A percentile compares a stretch with the other conserved stretches of the same genome.
These are phyloP conservation scores for Sphaerulina musiva DNA, from an alignment of 2,329 filamentous ascomycete genomes.

Conservation along the genomic window DNA sequence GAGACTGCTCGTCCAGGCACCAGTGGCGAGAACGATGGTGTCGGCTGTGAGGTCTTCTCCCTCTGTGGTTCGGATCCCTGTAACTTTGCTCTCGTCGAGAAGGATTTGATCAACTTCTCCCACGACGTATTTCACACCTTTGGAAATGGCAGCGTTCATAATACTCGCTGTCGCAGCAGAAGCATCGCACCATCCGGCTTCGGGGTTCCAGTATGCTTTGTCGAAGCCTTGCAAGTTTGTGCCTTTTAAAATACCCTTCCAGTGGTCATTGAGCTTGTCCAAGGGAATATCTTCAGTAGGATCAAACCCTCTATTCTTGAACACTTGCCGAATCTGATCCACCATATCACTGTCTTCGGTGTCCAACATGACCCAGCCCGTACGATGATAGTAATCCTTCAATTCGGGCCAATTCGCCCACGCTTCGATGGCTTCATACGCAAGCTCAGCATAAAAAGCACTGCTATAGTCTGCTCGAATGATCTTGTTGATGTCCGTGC, in stretches of 20 bases:
- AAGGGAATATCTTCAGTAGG: conserved; percentile 41
- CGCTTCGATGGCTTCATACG: conserved; percentile 36
- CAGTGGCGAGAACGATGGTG: conserved; percentile 51
- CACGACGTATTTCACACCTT: conserved; percentile 43
- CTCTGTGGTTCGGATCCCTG: conserved; percentile 46
- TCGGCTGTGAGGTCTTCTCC: conserved; percentile 47
- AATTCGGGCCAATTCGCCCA: conserved; percentile 33
- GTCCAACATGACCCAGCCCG: conserved; percentile 54
- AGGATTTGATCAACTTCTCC: conserved; percentile 44
- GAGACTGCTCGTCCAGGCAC: conserved; percentile 51
- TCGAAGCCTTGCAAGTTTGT: conserved; percentile 36
- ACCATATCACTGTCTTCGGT: conserved; percentile 44
- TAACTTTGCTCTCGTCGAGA: conserved; percentile 26
- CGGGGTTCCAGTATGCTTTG: conserved; percentile 45
- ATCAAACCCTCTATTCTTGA: conserved; percentile 42
- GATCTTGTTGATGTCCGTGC: conserved; percentile 68
- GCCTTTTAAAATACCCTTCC: conserved; percentile 37
- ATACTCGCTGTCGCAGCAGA: conserved; percentile 42
- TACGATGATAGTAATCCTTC: conserved; percentile 49
- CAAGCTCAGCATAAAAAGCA: conserved; percentile 28
- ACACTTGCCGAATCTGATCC: conserved; percentile 49
- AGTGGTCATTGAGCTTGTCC: conserved; percentile 36
- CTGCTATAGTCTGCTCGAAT: conserved; percentile 58
- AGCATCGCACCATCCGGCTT: conserved; percentile 51
- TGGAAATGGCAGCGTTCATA: conserved; percentile 39